Evolutionary conservation across 768 basidiomycete species (phyloP), one percentile per base, ranked within the genome.

Genomic region (Pisolithus albus): DNA sequence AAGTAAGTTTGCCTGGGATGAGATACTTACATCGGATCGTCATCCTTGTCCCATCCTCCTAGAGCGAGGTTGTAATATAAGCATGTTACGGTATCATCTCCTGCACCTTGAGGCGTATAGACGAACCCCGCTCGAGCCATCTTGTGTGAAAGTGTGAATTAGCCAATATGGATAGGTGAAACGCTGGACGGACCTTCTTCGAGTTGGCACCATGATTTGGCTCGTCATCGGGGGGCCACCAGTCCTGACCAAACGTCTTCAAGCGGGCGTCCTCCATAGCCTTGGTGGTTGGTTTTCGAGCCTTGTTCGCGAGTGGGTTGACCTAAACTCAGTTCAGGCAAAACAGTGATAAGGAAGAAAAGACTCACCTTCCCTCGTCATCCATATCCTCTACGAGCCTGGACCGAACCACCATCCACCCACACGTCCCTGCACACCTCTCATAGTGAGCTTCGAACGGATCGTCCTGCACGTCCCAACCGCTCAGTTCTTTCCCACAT

Each of bases 51-150:
- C 94, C 94, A 98, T 1, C 88, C 91, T 50, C 83, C 83, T 3
- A 95, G 78, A 2, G 82, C 76, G 32, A 85, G 73, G 41, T 83
- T 75, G 64, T 94, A 98, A 61, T 92, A 92, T 5, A 92, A 72
- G 67, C 94, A 98, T 0, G 83, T 83, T 0, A 82, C 91, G 1
- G 83, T 80, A 65, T 98, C 94, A 57, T 90, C 86, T 4, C 77
- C 84, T 1, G 72, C 59, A 11, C 73, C 68, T 51, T 83, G 79
- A 2, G 92, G 88, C 0, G 83, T 84, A 63, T 78, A 90, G 0
- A 90, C 78, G 62, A 95, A 96, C 7, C 94, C 94, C 3, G 92
- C 92, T 57, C 80, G 81, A 0, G 93, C 88, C 80, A 98, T 84
- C 93, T 93, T 61, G 15, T 15, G 45, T 2, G 44, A 23, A 23